Evolutionary conservation across 1,139 yeast species (phyloP), one percentile per base, ranked within the genome.

Genomic region (Nakaseomyces kungkrabaensis): DNA sequence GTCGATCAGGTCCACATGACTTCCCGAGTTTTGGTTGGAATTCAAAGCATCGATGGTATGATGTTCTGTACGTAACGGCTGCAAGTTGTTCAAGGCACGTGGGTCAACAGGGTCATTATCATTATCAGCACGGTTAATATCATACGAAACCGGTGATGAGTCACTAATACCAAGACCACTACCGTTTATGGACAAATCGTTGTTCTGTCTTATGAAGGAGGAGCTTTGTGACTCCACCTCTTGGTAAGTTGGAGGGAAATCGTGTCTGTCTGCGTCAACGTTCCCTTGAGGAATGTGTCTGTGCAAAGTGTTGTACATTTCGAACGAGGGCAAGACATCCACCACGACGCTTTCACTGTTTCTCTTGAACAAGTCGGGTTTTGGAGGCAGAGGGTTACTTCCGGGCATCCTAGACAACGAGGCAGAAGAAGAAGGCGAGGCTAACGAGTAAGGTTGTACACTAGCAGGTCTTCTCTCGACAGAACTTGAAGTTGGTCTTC

Each of bases 251-350:
- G 62, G 62, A 7, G 62, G 62, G 47, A 56, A 54, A 44, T 59
- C 61, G 32, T 56, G 59, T 33, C 52, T 54, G 47, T 59, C 62
- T 1, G 60, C 57, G 48, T 60, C 56, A 11, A 56, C 52, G 37
- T 59, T 61, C 4, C 63, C 65, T 34, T 56, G 55, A 1, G 65
- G 65, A 41, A 61, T 60, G 45, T 59, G 60, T 32, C 62, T 55
- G 36, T 60, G 64, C 49, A 61, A 47, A n/a, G 64, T 52, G 45
- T 61, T 60, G 50, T 60, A 61, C 54, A 61, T 57, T 48, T 61
- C 63, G 42, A 61, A 61, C 3, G 65, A 61, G 4, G 65, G 65
- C 25, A 61, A 43, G 24, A 61, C 60, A 42, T 61, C 65, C 25
- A 60, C 44, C 8, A 41, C 44, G 10, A 27, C 34, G 13, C 44